Percentiles rank a stretch among this genome's conserved stretches.
phyloP scores from a whole-genome alignment of 805 yeast species.

The Saccharomycopsis fibuligera region DNA sequence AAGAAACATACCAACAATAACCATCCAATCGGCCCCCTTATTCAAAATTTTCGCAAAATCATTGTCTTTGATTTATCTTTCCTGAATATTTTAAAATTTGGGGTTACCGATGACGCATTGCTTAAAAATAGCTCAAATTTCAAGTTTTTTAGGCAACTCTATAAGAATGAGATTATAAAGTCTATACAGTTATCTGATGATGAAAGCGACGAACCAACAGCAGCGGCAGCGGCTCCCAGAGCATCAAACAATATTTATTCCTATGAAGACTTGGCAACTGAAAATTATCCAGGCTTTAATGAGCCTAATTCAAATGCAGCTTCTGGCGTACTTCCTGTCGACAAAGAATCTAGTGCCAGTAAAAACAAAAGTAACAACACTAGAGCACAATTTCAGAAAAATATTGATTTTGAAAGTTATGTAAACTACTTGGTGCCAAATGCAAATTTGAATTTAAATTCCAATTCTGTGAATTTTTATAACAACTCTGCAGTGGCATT shows the following conservation, averaged over 20 bases:
- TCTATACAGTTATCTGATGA: background rate
- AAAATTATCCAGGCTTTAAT: background rate
- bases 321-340: background rate
- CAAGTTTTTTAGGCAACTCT: background rate
- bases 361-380: background rate
- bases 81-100: constrained; percentile 35
- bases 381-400: background rate
- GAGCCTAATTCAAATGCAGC: background rate
- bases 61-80: constrained; percentile 50
- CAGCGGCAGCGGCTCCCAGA: too few relatives aligned
- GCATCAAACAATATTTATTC: background rate
- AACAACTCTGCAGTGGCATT: constrained; percentile 74
- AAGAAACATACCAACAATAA: background rate
- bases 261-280: too few relatives aligned
- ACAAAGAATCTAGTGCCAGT: background rate
- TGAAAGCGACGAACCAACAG: too few relatives aligned
- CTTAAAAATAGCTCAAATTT: background rate
- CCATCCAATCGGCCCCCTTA: background rate
- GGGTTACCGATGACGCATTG: background rate
- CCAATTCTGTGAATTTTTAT: constrained; percentile 62
- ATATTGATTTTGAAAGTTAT: constrained; percentile 53
- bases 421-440: constrained; percentile 73
- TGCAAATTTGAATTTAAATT: constrained; percentile 39
- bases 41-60: constrained; percentile 28
- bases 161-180: constrained; percentile 1